Evolutionary conservation across 2,329 filamentous ascomycete species (phyloP), one percentile per base, ranked within the genome.

Genomic region (Ascochyta fabae): DNA sequence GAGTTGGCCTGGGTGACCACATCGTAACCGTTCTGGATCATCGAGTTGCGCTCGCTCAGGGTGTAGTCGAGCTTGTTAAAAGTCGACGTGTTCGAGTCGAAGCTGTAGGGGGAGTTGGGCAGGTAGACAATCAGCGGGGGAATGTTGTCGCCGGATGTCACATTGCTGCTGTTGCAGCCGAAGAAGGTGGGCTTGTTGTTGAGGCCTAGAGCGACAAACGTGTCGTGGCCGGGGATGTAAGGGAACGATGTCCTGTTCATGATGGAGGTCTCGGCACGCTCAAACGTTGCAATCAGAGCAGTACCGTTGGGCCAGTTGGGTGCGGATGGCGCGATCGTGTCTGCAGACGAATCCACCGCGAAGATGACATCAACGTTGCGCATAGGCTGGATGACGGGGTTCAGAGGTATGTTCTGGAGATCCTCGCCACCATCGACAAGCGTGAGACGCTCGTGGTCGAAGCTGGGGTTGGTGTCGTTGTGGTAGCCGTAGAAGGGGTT

Each of bases 21-120:
- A 64, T 95, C 85, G 78, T 90, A 95, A 19, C 92, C 94, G 77
- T 99, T 98, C 63, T 85, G 75, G 68, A 99, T 92, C 70, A 96
- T 90, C 59, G 83, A 83, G 72, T 96, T 86, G 60, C 94, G 90
- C 77, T 91, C 77, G 1, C 71, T 75, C 65, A 85, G 77, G 33
- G 83, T 81, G 81, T 93, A 91, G 36, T 77, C 75, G 34, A 86
- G 80, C 57, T 86, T 81, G 10, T 3, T 44, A 73, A 90, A 94
- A 44, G 94, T 97, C 2, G 88, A 90, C 6, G 89, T 83, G 79
- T 98, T 98, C 74, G 88, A 90, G 61, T 82, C 77, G 71, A 84
- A 85, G 42, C 88, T 84, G 77, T 96, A 96, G 1, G 92, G 93
- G 22, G 88, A 83, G 71, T 95, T 96, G 54, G 95, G 91, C 41